Conservation (phyloP, 2,329 filamentous ascomycete species). For the Diaporthe eres region DNA sequence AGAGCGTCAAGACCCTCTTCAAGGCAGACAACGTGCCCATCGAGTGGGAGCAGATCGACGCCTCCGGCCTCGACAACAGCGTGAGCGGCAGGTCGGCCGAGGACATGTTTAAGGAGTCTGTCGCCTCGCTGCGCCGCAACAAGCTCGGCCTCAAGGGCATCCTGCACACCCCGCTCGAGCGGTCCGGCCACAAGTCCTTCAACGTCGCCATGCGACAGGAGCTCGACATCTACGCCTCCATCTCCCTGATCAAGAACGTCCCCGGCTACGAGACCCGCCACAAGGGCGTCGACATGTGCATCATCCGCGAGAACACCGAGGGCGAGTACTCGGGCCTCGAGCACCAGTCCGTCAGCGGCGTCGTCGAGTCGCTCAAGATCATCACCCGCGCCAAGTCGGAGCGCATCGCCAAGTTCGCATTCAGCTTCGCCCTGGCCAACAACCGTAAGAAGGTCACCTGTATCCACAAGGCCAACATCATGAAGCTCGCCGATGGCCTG, state of each 20-base stretch:
- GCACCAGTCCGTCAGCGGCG: conserved; percentile 96
- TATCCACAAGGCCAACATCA: conserved; percentile 99
- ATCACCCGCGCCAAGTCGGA: conserved; percentile 99
- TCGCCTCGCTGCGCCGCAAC: conserved; percentile 96
- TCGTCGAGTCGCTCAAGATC: conserved; percentile 99
- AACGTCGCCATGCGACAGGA: conserved; percentile 99
- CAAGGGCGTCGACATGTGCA: conserved; percentile 97
- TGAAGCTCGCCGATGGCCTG: conserved; percentile 99
- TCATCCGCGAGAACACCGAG: conserved; percentile 99
- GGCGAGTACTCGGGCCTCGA: conserved; percentile 99
- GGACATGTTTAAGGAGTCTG: conserved; percentile 94
- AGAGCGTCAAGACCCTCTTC: conserved; percentile 97
- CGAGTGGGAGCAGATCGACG: conserved; percentile 97
- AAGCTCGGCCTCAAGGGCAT: conserved; percentile 99
- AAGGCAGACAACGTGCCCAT: conserved; percentile 98
- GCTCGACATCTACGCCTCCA: conserved; percentile 99
- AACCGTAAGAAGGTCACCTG: conserved; percentile 99
- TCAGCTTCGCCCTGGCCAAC: conserved; percentile 97
- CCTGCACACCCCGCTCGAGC: conserved; percentile 95
- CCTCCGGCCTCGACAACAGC: conserved; percentile 88
- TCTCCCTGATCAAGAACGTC: conserved; percentile 99
- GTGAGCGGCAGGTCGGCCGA: conserved; percentile 80
- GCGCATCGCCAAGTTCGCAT: conserved; percentile 99
- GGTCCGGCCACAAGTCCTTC: conserved; percentile 98
- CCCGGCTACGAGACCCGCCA: conserved; percentile 98